Base-by-base conservation (phyloP, 108 stramenopile genomes). In the Cyclostephanos invisitatus region DNA sequence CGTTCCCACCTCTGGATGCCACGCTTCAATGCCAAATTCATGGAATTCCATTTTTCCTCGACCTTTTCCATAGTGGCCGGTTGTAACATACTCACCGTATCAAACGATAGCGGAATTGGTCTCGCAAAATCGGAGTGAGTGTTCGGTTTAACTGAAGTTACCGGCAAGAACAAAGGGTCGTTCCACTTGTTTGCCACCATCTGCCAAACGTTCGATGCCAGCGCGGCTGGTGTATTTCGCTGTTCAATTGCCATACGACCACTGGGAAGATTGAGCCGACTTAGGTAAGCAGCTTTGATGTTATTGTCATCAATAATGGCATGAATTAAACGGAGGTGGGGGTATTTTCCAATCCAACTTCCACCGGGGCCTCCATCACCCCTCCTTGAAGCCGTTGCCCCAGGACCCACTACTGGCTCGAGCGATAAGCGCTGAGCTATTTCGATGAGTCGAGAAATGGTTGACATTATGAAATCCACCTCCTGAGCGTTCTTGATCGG, bases 151-250 rank as follows among this genome's bases (percentile, higher is more conserved):
- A 55, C 21, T 25, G 55, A 55, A 6, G 55, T 55, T 14, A 25
- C 24, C 4, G 55, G 24, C 22, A 25, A 6, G 55, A 28, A 55
- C 4, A 25, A 4, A 5, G 55, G 55, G 22, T 55, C 55, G 22
- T 55, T 55, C 55, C 55, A 55, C 24, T 55, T 55, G 8, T 55
- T 24, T 3, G 55, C 55, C 3, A 55, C 18, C 55, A 55, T 21
- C 4, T 5, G 3, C 55, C 55, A 55, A 21, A 55, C 24, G 22
- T 24, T 55, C 4, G 2, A 3, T 4, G 18, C 55, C 5, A 14
- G 18, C 5, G 55, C 22, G 3, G 3, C 55, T 25, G 12, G 55
- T 12, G 55, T 55, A 24, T 25, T 24, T 21, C 55, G 3, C 11
- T 55, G 18, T 28, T 55, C 55, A 25, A 55, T 28, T 3, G 24